These are phyloP conservation scores for Chlamydomonas urium DNA, from an alignment of 139 green algal genomes.

Conservation along the genomic window DNA sequence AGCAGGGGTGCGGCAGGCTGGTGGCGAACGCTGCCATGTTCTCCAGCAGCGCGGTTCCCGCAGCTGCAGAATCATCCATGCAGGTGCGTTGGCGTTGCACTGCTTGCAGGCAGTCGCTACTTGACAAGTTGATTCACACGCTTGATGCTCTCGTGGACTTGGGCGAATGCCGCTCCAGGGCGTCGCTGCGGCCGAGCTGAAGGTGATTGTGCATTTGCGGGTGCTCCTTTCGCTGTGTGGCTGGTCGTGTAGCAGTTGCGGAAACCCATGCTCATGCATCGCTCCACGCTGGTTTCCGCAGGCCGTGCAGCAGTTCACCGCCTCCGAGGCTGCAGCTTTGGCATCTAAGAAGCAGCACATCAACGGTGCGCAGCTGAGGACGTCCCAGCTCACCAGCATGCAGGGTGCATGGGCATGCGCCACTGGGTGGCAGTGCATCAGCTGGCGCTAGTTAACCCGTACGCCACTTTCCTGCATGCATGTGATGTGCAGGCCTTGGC, in stretches of 20 bases:
- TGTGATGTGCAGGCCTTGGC: constrained; percentile 13
- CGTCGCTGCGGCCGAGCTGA: too few relatives aligned
- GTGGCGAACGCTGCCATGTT: constrained; percentile 28
- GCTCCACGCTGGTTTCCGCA: too few relatives aligned
- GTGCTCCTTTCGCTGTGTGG: too few relatives aligned
- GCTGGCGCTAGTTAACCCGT: too few relatives aligned
- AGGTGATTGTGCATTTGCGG: too few relatives aligned
- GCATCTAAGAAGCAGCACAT: constrained; percentile 37
- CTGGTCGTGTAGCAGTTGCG: too few relatives aligned
- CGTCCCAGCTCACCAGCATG: background rate
- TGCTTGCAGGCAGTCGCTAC: too few relatives aligned
- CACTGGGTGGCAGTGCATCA: background rate
- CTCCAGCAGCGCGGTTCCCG: constrained; percentile 12
- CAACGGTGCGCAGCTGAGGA: constrained; percentile 12
- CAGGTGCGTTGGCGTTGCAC: too few relatives aligned
- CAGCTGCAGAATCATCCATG: background rate
- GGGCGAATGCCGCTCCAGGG: too few relatives aligned
- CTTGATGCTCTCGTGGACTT: too few relatives aligned
- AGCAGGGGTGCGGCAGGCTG: constrained; percentile 22
- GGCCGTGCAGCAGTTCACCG: constrained; percentile 29
- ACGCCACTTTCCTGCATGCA: background rate
- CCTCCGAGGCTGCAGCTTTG: constrained; percentile 24
- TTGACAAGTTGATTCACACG: too few relatives aligned
- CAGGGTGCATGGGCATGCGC: background rate
- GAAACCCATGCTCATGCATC: too few relatives aligned